Percentiles rank a stretch among this genome's conserved stretches.
phyloP scores from a whole-genome alignment of 108 stramenopile genomes.

The Cylindrotheca fusiformis region DNA sequence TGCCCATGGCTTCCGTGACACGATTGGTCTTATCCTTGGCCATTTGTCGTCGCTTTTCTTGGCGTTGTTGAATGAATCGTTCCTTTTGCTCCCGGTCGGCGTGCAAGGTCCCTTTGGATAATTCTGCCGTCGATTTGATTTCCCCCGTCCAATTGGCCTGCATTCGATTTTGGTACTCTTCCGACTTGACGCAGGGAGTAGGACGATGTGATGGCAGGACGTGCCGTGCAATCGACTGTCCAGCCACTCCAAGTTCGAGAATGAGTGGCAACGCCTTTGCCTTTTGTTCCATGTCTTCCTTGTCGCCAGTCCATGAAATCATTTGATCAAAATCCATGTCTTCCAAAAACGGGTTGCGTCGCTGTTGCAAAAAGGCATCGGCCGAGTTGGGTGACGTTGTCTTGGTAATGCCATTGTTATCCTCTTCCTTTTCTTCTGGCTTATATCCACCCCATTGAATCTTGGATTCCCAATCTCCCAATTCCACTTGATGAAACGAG shows the following conservation, averaged over 20 bases:
- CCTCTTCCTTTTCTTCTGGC: not conserved
- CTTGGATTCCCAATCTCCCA: slow-evolving; percentile 79
- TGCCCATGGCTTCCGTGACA: slow-evolving; percentile 78
- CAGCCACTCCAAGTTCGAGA: slow-evolving; percentile 73
- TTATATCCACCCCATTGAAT: slow-evolving; percentile 77
- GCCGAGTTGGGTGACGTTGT: slow-evolving; percentile 8
- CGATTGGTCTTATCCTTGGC: slow-evolving; percentile 86
- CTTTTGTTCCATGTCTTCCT: slow-evolving; percentile 44
- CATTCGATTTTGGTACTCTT: slow-evolving; percentile 63
- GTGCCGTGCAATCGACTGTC: slow-evolving; percentile 68
- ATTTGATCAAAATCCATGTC: slow-evolving; percentile 59
- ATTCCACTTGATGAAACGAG: slow-evolving; percentile 64
- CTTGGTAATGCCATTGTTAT: slow-evolving; percentile 6
- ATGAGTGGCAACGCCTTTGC: slow-evolving; percentile 60
- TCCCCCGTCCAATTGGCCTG: slow-evolving; percentile 48
- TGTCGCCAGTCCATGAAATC: slow-evolving; percentile 63
- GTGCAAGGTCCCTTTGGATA: slow-evolving; percentile 40
- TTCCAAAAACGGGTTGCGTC: slow-evolving; percentile 78
- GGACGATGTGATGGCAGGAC: slow-evolving; percentile 69
- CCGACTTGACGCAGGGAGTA: slow-evolving; percentile 50
- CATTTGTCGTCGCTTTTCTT: slow-evolving; percentile 76
- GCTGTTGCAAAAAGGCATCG: slow-evolving; percentile 29
- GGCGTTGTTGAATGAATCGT: slow-evolving; percentile 64
- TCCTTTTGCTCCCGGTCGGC: slow-evolving; percentile 63
- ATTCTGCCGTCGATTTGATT: slow-evolving; percentile 47